A percentile compares a stretch with the other conserved stretches of the same genome.
Conservation (phyloP, 2,329 filamentous ascomycete genomes). For the Neofusicoccum sp. region DNA sequence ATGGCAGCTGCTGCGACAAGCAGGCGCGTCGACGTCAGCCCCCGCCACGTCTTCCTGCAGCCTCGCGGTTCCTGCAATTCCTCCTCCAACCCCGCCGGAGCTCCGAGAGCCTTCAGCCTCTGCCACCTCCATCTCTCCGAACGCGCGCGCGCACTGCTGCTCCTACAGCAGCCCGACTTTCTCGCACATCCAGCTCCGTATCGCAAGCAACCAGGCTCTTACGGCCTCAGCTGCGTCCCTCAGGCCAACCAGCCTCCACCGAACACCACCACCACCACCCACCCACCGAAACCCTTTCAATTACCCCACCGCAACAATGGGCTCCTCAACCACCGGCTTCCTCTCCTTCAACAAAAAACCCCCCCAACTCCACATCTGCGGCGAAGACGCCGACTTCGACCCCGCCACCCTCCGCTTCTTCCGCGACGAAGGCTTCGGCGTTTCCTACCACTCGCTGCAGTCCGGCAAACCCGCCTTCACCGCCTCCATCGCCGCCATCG, state of each 20-base stretch:
- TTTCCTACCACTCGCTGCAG: constrained; percentile 35
- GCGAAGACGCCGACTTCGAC: constrained; percentile 39
- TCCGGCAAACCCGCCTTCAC: constrained; percentile 31
- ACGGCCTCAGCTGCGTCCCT: too few species aligned
- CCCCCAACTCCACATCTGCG: constrained; percentile 41
- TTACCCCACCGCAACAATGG: not conserved
- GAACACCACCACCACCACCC: not conserved
- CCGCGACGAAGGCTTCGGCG: constrained; percentile 36
- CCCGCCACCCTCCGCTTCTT: constrained; percentile 28
- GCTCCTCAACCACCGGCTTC: constrained; percentile 26
- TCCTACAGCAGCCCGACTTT: too few species aligned
- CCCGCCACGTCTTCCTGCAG: not conserved
- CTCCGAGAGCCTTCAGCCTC: too few species aligned
- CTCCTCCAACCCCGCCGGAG: not conserved
- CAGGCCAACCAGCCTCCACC: not conserved
- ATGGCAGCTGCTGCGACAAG: not conserved
- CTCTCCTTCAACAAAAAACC: constrained; percentile 37
- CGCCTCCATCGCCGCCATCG: constrained; percentile 34
- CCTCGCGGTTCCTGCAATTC: not conserved
- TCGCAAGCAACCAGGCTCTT: too few species aligned
- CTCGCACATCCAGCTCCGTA: too few species aligned
- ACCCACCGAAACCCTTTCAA: not conserved
- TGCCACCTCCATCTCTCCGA: too few species aligned
- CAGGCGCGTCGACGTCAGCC: not conserved
- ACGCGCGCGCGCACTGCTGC: too few species aligned